Base-by-base conservation (phyloP, 495 filamentous ascomycete genomes). In the Talaromyces wortmannii region DNA sequence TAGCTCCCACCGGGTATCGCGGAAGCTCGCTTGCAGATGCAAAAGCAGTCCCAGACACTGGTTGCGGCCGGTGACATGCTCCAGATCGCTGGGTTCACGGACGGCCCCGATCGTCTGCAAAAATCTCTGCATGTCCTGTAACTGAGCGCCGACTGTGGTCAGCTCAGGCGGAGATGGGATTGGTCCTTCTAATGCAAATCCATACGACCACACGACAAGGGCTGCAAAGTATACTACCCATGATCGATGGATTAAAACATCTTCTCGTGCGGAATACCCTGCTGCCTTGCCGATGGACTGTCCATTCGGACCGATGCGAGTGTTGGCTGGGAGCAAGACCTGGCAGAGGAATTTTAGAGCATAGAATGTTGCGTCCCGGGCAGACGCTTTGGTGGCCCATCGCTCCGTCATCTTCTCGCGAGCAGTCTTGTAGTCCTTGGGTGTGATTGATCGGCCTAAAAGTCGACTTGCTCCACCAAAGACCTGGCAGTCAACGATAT, bases 221-320 rank as follows among this genome's bases (percentile, higher is more conserved):
- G 86, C 83, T 2, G 94, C 90, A 55, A 95, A 95, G 65, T 96
- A 98, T 49, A 98, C 77, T n/a, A 97, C 90, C 94, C 94, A 98
- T 3, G 94, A 91, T 30, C 94, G 81, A 61, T 97, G 96, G 49
- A 97, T 78, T 7, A 97, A 78, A 52, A 88, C 88, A 63, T 98
- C 94, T 63, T 97, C 89, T 15, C 89, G 83, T 0, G 94, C 92
- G 11, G 83, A 86, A 67, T 97, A 97, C 6, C 69, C 57, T 2
- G 67, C 55, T 56, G 60, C 12, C 52, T 62, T 53, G 13, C 8
- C 40, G 11, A 48, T 31, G 50, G 57, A 44, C 44, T 70, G 64
- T 43, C 56, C 48, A 58, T 48, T 61, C 31, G 59, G 57, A 33
- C 55, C 61, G 23, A 56, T 64, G 16, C 56, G 64, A 59, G 60